phyloP scores from a whole-genome alignment of 1,284 basidiomycete species.

The Ceratobasidium papillatum region DNA sequence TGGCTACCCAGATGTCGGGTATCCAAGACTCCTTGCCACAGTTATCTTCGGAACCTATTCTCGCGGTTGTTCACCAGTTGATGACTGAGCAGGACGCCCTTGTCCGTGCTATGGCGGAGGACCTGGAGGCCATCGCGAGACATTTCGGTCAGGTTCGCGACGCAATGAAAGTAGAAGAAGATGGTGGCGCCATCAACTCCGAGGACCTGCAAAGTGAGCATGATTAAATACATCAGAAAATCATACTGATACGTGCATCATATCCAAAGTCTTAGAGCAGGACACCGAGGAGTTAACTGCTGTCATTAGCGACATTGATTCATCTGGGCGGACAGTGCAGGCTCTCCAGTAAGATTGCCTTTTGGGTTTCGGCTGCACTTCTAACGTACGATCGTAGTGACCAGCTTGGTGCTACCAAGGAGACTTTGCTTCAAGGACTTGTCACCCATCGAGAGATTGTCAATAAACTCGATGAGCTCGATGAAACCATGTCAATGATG shows the following conservation, averaged over 20 bases:
- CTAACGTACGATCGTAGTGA: conserved; percentile 54
- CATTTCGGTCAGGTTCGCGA: conserved; percentile 79
- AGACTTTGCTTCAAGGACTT: conserved; percentile 58
- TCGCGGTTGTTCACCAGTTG: conserved; percentile 56
- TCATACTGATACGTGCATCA: background rate
- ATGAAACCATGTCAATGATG: conserved; percentile 80
- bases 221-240: background rate
- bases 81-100: conserved; percentile 65
- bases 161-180: conserved; percentile 69
- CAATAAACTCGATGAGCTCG: conserved; percentile 75
- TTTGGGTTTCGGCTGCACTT: background rate
- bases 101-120: conserved; percentile 72
- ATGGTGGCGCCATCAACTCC: conserved; percentile 56
- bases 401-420: conserved; percentile 59
- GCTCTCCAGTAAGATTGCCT: conserved; percentile 61
- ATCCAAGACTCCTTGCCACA: conserved; percentile 62
- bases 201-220: conserved; percentile 71
- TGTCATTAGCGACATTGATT: conserved; percentile 75
- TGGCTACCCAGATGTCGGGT: conserved; percentile 62
- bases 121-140: conserved; percentile 70
- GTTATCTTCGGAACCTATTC: conserved; percentile 45
- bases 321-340: conserved; percentile 61
- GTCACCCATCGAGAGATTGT: conserved; percentile 60
- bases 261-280: conserved; percentile 69
- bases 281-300: conserved; percentile 77